Evolutionary conservation across 768 basidiomycete species (phyloP), one percentile per base, ranked within the genome.

Genomic region (Russula olivacea): DNA sequence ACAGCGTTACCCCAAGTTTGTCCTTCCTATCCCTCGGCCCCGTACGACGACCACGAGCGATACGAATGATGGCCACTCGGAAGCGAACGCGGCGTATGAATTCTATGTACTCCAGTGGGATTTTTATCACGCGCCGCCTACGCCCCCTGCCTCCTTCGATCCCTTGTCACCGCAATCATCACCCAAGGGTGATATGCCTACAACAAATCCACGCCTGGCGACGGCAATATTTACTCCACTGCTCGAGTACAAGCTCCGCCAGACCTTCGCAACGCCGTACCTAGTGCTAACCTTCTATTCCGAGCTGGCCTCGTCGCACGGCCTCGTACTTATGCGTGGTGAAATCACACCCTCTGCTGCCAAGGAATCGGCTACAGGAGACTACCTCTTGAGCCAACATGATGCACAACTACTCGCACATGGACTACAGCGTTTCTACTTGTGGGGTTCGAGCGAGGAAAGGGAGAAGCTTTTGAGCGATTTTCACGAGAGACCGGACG

Each of bases 181-280:
- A 36, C 63, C 64, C 15, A 61, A 69, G 30, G 66, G 69, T 6
- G 69, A 71, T 15, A 66, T 71, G 47, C 60, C 64, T 2, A 61
- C 73, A 12, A 61, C 73, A 14, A 83, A 83, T 67, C 82, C 84
- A 17, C 78, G 76, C 56, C 76, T 75, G 2, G 84, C 93, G 7
- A 94, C 93, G 0, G 80, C 96, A 57, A 79, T 98, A 40, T 96
- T 96, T 78, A 94, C 97, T 0, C 91, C 95, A 2, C 79, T 98
- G 48, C 87, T 89, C 68, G 96, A 98, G 76, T 99, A 92, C 82
- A 96, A 97, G 74, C 75, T 85, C 61, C 86, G 89, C 45, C 81
- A 81, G 57, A 80, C 87, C 19, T 98, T 88, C 73, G 90, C 97
- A 8, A 94, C 93, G 5, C 95, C 96, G 1, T 91, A 93, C 71